These are phyloP conservation scores for Fusarium illudens DNA, from an alignment of 2,329 filamentous ascomycete species.

Conservation along the genomic window DNA sequence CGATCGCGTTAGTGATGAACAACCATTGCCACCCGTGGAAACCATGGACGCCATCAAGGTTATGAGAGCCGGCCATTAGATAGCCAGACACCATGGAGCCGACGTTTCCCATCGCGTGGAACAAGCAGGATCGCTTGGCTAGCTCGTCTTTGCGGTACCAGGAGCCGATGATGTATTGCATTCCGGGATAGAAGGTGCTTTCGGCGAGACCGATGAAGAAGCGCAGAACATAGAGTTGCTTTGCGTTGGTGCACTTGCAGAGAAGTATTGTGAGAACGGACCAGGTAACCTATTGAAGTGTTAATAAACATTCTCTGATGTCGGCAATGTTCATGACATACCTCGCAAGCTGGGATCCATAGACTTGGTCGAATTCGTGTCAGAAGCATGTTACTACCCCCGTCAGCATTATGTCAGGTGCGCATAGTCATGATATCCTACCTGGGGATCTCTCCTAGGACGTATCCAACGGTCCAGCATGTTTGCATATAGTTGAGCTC, in stretches of 20 bases:
- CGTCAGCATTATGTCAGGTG: neutral
- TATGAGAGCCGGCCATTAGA: slow-evolving; percentile 53
- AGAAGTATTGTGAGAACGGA: slow-evolving; percentile 44
- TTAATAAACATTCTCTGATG: neutral
- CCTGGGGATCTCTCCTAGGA: slow-evolving; percentile 55
- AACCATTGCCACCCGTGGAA: slow-evolving; percentile 58
- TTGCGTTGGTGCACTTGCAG: slow-evolving; percentile 42
- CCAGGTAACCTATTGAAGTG: slow-evolving; percentile 39
- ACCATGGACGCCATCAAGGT: slow-evolving; percentile 51
- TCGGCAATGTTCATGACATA: neutral
- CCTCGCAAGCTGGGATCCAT: slow-evolving; percentile 52
- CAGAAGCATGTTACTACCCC: slow-evolving; percentile 46
- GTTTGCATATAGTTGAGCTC: slow-evolving; percentile 61
- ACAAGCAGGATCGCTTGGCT: slow-evolving; percentile 53
- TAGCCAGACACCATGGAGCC: slow-evolving; percentile 46
- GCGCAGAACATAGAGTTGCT: slow-evolving; percentile 50
- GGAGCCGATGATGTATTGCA: slow-evolving; percentile 52
- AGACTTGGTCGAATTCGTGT: slow-evolving; percentile 51
- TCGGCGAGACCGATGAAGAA: slow-evolving; percentile 56
- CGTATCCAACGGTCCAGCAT: slow-evolving; percentile 68
- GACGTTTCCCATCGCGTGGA: slow-evolving; percentile 47
- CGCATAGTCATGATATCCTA: neutral
- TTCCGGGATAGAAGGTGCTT: slow-evolving; percentile 51
- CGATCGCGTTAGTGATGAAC: slow-evolving; percentile 49
- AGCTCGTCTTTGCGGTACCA: slow-evolving; percentile 57